Evolutionary conservation across 345 rosid genomes (phyloP).

Genomic region (Pistacia vera): DNA sequence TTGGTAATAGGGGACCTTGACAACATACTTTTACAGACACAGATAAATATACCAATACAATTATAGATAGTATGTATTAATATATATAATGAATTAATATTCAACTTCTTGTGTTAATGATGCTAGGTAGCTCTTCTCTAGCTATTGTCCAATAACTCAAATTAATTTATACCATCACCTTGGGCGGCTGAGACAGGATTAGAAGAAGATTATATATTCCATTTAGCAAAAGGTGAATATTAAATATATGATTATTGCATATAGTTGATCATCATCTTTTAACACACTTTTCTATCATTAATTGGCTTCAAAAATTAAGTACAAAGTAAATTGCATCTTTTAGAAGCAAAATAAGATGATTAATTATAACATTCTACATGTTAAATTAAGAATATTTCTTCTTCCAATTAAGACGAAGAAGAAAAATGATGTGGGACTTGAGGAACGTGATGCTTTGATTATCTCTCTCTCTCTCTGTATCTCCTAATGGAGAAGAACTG

Average conservation of each 20-base stretch:
- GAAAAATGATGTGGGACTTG: background rate
- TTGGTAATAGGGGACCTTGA: background rate
- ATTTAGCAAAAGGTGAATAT: background rate
- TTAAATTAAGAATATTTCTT: too few species aligned
- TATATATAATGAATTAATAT: background rate
- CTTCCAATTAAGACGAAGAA: too few species aligned
- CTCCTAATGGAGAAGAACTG: slow-evolving; percentile 11
- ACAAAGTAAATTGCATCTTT: too few species aligned
- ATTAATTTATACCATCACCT: background rate
- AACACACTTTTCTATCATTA: too few species aligned
- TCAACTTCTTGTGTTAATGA: background rate
- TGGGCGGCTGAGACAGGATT: background rate
- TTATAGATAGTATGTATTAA: background rate
- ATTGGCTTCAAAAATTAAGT: too few species aligned
- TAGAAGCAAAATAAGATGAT: too few species aligned
- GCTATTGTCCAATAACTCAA: background rate
- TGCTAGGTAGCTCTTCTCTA: background rate
- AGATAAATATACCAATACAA: background rate
- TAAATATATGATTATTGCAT: background rate
- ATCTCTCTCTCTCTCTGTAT: background rate
- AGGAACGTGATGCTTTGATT: slow-evolving; percentile 9
- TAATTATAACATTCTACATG: too few species aligned
- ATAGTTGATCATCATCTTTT: too few species aligned
- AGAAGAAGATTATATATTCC: background rate
- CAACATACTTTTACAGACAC: background rate